These are phyloP conservation scores for Kluyveromyces sp. DNA, from an alignment of 1,139 yeast genomes.

Conservation along the genomic window DNA sequence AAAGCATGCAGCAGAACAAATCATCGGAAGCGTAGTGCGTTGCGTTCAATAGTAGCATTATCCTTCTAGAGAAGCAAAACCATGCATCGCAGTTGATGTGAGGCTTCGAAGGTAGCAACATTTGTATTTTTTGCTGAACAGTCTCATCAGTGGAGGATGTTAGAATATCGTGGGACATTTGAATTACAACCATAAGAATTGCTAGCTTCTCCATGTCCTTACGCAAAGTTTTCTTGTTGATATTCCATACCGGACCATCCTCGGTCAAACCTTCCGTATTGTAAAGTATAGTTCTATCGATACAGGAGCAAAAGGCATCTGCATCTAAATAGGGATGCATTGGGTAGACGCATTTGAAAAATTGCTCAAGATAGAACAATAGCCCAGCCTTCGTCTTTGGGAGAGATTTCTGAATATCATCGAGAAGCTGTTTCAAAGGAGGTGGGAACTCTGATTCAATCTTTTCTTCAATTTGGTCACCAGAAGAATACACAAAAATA, in stretches of 20 bases:
- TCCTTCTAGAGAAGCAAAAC: slow-evolving; percentile 2
- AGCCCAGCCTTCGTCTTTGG: slow-evolving; percentile 3
- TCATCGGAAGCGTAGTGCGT: slow-evolving; percentile 8
- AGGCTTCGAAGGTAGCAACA: neutral
- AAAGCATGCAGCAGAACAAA: slow-evolving; percentile 8
- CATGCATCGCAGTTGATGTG: slow-evolving; percentile 1
- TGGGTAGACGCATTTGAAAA: slow-evolving; percentile 8
- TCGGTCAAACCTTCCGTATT: neutral
- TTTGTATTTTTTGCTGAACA: neutral
- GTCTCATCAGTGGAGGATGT: neutral
- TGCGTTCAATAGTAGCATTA: slow-evolving; percentile 5
- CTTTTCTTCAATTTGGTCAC: slow-evolving; percentile 5
- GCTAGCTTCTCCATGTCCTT: slow-evolving; percentile 7
- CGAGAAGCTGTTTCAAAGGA: neutral
- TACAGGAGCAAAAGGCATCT: slow-evolving; percentile 2
- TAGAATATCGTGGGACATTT: slow-evolving; percentile 4
- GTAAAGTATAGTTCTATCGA: neutral
- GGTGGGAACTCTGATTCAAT: slow-evolving; percentile 3
- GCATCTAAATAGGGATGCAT: slow-evolving; percentile 9
- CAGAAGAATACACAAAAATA: slow-evolving; percentile 1
- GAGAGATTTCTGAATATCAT: slow-evolving; percentile 3
- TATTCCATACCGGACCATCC: neutral
- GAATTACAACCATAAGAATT: slow-evolving; percentile 7
- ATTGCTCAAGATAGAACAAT: slow-evolving; percentile 4
- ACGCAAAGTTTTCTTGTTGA: slow-evolving; percentile 4